Base-by-base conservation (phyloP, 139 green algal genomes). In the Coccomyxa sp. region DNA sequence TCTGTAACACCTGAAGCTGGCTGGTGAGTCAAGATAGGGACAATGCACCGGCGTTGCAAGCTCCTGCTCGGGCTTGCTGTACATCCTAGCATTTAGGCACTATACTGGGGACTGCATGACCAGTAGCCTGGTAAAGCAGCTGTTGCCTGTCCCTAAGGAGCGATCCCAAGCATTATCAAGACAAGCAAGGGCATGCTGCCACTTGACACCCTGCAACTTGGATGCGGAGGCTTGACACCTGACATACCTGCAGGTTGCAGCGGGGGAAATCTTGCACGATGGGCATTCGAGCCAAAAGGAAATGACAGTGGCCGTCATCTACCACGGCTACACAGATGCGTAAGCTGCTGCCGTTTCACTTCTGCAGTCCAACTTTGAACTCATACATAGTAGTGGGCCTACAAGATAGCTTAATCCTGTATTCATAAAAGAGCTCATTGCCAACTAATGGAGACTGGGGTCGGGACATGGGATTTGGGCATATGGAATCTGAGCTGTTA, bases 231-330 rank as follows among this genome's bases (percentile, higher is more conserved):
- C n/a, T n/a, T n/a, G n/a, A n/a, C n/a, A n/a, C n/a, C n/a, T n/a
- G n/a, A n/a, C n/a, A 34, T 34, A 10, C 24, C n/a, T 36, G 27
- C 64, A 71, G 64, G 64, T 71, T 22, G n/a, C 2, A 10, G 64
- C 2, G 27, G 64, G 64, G 2, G 64, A 71, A 10, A 34, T 36
- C 24, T 10, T 36, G 5, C 64, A 71, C n/a, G 64, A 36, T 22
- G 64, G 27, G 64, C n/a, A 34, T 10, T 29, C 33, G 24, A 71
- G 64, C 64, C 12, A 71, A 29, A 71, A 36, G 29, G n/a, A 71
- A 6, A 71, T 71, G 64, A 71, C 64, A 71, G 64, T 71, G 64
- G 64, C 64, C 27, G n/a, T 71, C 64, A 38, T 71, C 64, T 71
- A 71, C 64, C 27, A 71, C n/a, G 64, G 64, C 27, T 71, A 71